Base-by-base conservation (phyloP, 2,329 filamentous ascomycete species). In the Sporothrix inflata region DNA sequence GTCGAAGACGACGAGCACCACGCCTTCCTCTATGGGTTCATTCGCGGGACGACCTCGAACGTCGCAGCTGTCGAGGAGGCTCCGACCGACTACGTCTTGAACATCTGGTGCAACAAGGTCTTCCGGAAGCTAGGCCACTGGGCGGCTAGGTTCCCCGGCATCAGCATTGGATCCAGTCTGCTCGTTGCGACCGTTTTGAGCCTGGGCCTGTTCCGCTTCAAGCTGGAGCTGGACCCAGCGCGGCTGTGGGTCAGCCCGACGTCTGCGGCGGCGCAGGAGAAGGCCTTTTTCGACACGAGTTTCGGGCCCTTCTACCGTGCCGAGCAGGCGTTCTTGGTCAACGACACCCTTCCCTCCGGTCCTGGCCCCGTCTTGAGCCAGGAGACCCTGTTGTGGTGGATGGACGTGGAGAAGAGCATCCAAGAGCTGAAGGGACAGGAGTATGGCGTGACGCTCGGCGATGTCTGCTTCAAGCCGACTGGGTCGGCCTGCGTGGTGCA, bases 241-340 rank as follows among this genome's bases (percentile, higher is more conserved):
- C 90, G 92, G 65, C 84, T 99, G 9, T 99, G 96, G 96, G 96
- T 99, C n/a, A 94, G 95, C 77, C 96, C 96, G 8, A 92, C 92
- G 9, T 98, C 96, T 4, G 89, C 90, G 66, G 95, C 97, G 24
- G 96, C 96, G 0, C 88, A 94, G 79, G 95, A 99, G 80, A 99
- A 99, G 83, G 87, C 88, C 1, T 99, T 97, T 79, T 99, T 98
- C 75, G 97, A 99, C 79, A 81, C 88, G 47, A 94, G 94, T 77
- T 99, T 99, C 79, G 97, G 96, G 0, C 94, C 95, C 0, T 99
- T 99, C 79, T 99, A 96, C 82, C 92, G 96, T 53, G 92, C 94
- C 0, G 93, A 99, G 80, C 96, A 99, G 82, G 89, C 91, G 0
- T 99, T 99, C 80, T 81, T 99, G 16, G 94, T 98, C 74, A 99